A percentile compares a stretch with the other conserved stretches of the same genome.
phyloP scores from a whole-genome alignment of 106 monocot species.

The Ottelia alismoides region DNA sequence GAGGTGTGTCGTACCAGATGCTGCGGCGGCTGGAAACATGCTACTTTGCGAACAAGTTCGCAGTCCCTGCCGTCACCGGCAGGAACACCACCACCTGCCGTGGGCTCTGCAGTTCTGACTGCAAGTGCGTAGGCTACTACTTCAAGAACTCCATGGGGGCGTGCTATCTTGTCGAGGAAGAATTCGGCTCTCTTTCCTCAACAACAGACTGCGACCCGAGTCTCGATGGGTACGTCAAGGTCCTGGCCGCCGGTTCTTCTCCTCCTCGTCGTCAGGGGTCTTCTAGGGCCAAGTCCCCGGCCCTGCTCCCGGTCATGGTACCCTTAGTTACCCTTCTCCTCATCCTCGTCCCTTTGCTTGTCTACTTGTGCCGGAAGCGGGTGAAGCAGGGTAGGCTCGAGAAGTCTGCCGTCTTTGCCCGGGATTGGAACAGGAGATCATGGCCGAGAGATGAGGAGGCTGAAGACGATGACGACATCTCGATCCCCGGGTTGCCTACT shows the following conservation, averaged over 20 bases:
- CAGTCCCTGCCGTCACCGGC: conserved; percentile 7
- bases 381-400: neutral
- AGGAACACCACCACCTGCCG: conserved; percentile 21
- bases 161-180: conserved; percentile 41
- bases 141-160: conserved; percentile 29
- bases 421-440: neutral
- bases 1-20: conserved; percentile 16
- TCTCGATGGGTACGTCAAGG: conserved; percentile 44
- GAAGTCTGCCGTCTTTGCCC: conserved; percentile 3
- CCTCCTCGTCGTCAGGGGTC: neutral
- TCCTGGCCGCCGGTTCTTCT: neutral
- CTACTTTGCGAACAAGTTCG: conserved; percentile 61
- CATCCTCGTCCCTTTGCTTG: conserved; percentile 29
- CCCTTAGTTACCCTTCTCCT: conserved; percentile 46
- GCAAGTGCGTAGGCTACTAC: conserved; percentile 69
- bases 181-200: conserved; percentile 36
- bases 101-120: conserved; percentile 40
- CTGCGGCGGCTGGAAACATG: conserved; percentile 17
- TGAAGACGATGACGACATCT: conserved; percentile 28
- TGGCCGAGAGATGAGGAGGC: neutral
- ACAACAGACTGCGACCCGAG: neutral
- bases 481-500: conserved; percentile 60
- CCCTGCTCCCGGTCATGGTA: conserved; percentile 34
- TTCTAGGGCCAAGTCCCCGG: neutral
- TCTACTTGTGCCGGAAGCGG: conserved; percentile 19